phyloP scores from a whole-genome alignment of 371 early-diverging fungal genomes.

The Rhizopus arrhizus region DNA sequence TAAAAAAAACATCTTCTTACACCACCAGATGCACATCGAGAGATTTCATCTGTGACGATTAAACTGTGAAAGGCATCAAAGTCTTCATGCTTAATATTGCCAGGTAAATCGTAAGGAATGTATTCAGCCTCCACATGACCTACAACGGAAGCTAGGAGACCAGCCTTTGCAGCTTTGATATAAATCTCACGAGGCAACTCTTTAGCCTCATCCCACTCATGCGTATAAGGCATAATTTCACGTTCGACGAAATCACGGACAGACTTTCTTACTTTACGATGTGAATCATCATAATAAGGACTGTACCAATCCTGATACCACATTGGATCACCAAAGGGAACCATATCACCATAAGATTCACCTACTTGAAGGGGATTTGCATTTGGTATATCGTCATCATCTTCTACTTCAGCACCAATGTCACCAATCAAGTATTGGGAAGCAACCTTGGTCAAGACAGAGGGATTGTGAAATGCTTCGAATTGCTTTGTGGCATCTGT shows the following conservation, averaged over 20 bases:
- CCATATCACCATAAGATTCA: constrained; percentile 37
- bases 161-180: constrained; percentile 59
- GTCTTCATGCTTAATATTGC: constrained; percentile 35
- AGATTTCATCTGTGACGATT: constrained; percentile 66
- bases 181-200: constrained; percentile 56
- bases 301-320: constrained; percentile 63
- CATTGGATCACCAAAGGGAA: constrained; percentile 71
- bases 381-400: constrained; percentile 19
- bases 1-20: constrained; percentile 39
- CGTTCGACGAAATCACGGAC: constrained; percentile 63
- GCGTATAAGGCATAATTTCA: constrained; percentile 63
- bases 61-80: constrained; percentile 67
- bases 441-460: constrained; percentile 40
- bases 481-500: constrained; percentile 89
- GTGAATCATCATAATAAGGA: constrained; percentile 62
- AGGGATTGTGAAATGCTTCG: constrained; percentile 77
- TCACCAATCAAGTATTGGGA: constrained; percentile 17
- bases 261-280: constrained; percentile 52
- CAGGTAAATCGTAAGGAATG: constrained; percentile 32
- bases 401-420: constrained; percentile 7
- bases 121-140: constrained; percentile 36
- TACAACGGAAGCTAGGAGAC: constrained; percentile 52
- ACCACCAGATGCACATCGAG: constrained; percentile 75
- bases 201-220: constrained; percentile 72
- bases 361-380: constrained; percentile 25